Percentiles rank a stretch among this genome's conserved stretches.
Conservation (phyloP, 805 yeast species). For the Yarrowia deformans region DNA sequence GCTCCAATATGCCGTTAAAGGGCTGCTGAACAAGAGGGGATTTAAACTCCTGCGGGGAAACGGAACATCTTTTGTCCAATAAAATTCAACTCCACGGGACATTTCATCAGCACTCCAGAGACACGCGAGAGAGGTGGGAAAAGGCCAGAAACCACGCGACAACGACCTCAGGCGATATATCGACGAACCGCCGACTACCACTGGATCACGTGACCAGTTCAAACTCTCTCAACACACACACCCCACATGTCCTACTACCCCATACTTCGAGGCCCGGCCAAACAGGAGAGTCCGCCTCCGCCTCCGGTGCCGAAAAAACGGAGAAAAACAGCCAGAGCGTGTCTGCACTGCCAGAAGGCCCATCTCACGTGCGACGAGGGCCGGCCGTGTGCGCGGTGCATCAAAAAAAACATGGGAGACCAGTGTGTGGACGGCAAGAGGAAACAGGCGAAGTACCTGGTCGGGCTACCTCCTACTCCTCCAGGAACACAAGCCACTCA, state of each 20-base stretch:
- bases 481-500: conserved; percentile 12
- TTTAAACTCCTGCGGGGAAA: conserved; percentile 32
- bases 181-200: no score
- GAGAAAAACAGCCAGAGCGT: conserved; percentile 80
- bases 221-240: not conserved
- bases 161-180: no score
- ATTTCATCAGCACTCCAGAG: conserved; percentile 7
- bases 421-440: conserved; percentile 88
- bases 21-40: not conserved
- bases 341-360: conserved; percentile 84
- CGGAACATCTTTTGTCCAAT: conserved; percentile 38
- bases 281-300: conserved; percentile 22
- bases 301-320: conserved; percentile 46
- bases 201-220: no score
- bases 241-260: conserved; percentile 28
- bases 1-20: not conserved
- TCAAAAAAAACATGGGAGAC: conserved; percentile 64
- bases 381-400: conserved; percentile 81
- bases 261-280: conserved; percentile 22
- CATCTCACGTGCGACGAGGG: conserved; percentile 85
- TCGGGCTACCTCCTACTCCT: conserved; percentile 59
- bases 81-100: conserved; percentile 25
- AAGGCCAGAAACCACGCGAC: not conserved
- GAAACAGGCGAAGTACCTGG: conserved; percentile 72
- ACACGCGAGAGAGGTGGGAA: no score